phyloP scores from a whole-genome alignment of 2,329 filamentous ascomycete species.

The Botryotinia convoluta region DNA sequence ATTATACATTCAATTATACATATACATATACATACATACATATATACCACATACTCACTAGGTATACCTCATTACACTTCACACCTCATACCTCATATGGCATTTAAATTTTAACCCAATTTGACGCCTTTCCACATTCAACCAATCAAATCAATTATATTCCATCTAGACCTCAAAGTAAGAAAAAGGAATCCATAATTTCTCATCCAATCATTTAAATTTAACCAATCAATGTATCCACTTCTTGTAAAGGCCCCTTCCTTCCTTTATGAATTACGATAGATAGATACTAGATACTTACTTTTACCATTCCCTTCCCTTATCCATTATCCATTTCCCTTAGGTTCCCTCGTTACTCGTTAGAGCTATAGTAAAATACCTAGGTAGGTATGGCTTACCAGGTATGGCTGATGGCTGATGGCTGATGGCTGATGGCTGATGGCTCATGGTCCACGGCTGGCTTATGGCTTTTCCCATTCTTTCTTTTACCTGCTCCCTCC shows the following conservation, averaged over 20 bases:
- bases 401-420: no score
- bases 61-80: no score
- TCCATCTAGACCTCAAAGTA: background rate
- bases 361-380: no score
- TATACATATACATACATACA: no score
- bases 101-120: background rate
- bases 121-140: background rate
- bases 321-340: background rate
- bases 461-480: no score
- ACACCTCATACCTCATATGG: no score
- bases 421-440: no score
- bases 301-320: background rate
- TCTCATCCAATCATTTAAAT: background rate
- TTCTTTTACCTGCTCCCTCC: no score
- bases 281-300: no score
- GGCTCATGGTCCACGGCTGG: no score
- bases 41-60: no score
- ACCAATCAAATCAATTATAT: background rate
- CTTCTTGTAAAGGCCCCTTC: background rate
- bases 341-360: background rate
- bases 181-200: background rate
- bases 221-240: background rate
- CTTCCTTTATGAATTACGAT: background rate
- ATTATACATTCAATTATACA: no score
- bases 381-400: background rate